Conservation (phyloP, 345 rosid species). For the Dipteronia dyeriana region DNA sequence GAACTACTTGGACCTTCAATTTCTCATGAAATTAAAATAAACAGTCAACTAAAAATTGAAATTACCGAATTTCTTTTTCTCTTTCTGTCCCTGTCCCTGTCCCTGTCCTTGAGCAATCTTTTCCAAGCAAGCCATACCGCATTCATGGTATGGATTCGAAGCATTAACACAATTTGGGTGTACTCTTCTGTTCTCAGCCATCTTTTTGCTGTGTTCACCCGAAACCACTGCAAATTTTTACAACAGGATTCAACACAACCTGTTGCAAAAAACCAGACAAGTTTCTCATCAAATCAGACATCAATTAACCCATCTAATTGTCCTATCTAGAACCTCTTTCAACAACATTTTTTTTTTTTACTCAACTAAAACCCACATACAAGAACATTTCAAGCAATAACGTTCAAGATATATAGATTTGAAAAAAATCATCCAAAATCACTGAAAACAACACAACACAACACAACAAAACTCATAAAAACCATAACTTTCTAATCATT, state of each 20-base stretch:
- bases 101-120: slow-evolving; percentile 46
- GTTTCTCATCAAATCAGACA: slow-evolving; percentile 1
- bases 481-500: not conserved
- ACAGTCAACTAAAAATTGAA: not conserved
- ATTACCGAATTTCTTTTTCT: slow-evolving; percentile 36
- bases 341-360: not conserved
- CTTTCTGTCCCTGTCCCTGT: slow-evolving; percentile 12
- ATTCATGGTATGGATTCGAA: slow-evolving; percentile 65
- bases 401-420: not conserved
- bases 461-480: too few relatives aligned
- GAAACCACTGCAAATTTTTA: slow-evolving; percentile 16
- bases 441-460: not conserved
- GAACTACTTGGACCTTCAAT: not conserved
- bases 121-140: slow-evolving; percentile 52
- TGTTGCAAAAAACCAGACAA: not conserved
- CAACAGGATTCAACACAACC: slow-evolving; percentile 13
- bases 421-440: not conserved
- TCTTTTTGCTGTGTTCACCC: slow-evolving; percentile 7
- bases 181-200: slow-evolving; percentile 36
- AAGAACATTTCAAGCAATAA: not conserved
- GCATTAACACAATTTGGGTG: slow-evolving; percentile 53
- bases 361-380: not conserved
- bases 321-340: not conserved
- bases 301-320: not conserved
- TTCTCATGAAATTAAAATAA: not conserved